Conservation (phyloP, 2,329 filamentous ascomycete species). For the Orbilia quercus region DNA sequence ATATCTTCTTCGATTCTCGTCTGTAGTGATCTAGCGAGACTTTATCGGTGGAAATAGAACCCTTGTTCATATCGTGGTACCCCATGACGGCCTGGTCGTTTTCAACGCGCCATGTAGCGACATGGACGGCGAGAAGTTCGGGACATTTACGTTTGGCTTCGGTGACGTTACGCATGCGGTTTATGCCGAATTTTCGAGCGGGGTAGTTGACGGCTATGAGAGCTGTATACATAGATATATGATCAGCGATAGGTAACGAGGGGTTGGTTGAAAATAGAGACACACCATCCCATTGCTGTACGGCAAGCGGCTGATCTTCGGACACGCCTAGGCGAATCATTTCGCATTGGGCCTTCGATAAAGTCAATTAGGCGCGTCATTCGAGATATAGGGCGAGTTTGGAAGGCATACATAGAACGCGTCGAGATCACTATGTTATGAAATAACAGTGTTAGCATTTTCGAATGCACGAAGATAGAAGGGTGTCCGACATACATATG, state of each 20-base stretch:
- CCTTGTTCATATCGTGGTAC: conserved; percentile 77
- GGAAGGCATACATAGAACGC: conserved; percentile 76
- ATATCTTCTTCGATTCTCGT: conserved; percentile 82
- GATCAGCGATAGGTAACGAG: conserved; percentile 6
- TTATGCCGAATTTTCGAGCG: conserved; percentile 82
- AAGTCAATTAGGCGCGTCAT: conserved; percentile 1
- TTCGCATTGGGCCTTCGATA: conserved; percentile 79
- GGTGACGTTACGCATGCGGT: conserved; percentile 78
- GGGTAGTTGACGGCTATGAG: conserved; percentile 97
- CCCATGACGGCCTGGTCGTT: conserved; percentile 94
- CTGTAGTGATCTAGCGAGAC: conserved; percentile 94
- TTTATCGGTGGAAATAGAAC: conserved; percentile 83
- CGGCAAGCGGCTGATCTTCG: conserved; percentile 83
- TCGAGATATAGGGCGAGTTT: background rate
- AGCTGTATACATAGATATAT: conserved; percentile 35
- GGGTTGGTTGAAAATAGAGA: conserved; percentile 9
- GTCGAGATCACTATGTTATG: conserved; percentile 75
- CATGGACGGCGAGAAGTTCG: conserved; percentile 82
- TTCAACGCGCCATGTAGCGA: conserved; percentile 65
- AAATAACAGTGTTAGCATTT: conserved; percentile 20
- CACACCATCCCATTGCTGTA: conserved; percentile 81
- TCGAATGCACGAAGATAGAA: background rate
- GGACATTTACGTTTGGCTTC: conserved; percentile 91
- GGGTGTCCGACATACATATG: conserved; percentile 70
- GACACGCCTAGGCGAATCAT: conserved; percentile 82